Evolutionary conservation across 306 rosid species (phyloP).

Genomic region (Aeschynomene evenia): DNA sequence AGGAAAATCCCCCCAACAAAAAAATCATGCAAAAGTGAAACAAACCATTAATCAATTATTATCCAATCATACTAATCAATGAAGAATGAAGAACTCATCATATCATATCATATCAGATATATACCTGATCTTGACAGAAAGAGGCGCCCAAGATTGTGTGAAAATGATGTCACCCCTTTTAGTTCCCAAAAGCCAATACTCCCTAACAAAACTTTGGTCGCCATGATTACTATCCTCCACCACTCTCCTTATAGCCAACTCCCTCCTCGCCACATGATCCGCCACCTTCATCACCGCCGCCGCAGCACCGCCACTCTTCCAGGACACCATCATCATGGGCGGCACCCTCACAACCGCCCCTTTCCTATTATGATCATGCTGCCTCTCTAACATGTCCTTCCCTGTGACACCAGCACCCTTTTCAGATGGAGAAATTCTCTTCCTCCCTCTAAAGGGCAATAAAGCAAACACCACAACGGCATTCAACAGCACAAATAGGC

Average conservation of each 20-base stretch:
- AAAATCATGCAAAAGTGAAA: not conserved
- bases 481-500: constrained; percentile 49
- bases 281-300: constrained; percentile 21
- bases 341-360: constrained; percentile 55
- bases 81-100: not conserved
- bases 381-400: constrained; percentile 3
- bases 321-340: constrained; percentile 48
- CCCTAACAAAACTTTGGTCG: constrained; percentile 43
- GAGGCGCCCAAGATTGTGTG: constrained; percentile 81
- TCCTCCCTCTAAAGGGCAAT: constrained; percentile 67
- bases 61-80: not conserved
- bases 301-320: constrained; percentile 40
- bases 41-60: not conserved
- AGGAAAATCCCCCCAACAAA: not conserved
- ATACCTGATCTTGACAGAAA: constrained; percentile 55
- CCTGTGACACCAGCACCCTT: constrained; percentile 12
- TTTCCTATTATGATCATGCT: constrained; percentile 37
- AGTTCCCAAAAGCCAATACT: constrained; percentile 50
- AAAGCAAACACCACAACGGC: constrained; percentile 53
- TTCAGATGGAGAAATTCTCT: constrained; percentile 34
- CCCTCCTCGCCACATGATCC: constrained; percentile 65
- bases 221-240: constrained; percentile 45
- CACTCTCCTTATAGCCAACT: constrained; percentile 63
- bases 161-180: constrained; percentile 69
- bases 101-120: not conserved